Base-by-base conservation (phyloP, 306 rosid species). In the Lotus japonicus region DNA sequence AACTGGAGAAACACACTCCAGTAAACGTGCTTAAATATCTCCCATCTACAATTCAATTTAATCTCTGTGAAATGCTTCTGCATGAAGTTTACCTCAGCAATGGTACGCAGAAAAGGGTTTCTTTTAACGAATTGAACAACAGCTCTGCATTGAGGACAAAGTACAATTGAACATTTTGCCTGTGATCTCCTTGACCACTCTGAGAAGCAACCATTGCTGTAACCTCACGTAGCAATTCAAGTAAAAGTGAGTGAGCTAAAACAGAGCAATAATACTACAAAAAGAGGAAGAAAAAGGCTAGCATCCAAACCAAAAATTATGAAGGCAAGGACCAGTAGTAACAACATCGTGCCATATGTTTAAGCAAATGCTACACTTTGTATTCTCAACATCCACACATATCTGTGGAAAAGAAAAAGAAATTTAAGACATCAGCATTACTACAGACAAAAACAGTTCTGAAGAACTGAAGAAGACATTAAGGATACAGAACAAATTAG, bases 151-250 rank as follows among this genome's bases (percentile, higher is more conserved):
- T 89, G 97, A 54, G 98, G 98, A 84, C 98, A 92, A 60, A 89
- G 86, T 53, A 92, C 89, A 18, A 79, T 42, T 23, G 92, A 72
- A 60, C 42, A 88, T 68, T 79, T 89, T 81, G 83, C 84, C 41
- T 85, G 84, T 7, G 95, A 92, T 76, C 89, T 81, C 81, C 76
- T 79, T 71, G 86, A 79, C 98, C 98, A 92, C 83, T 89, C 94
- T 45, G 96, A 89, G 91, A 92, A 92, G 84, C 98, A 92, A 68
- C 98, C 97, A 1, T 92, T 92, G 87, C 97, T 90, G 91, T 62
- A 54, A 65, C 60, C 68, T 58, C 75, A 58, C 44, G 46, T 16
- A 44, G 61, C 33, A 79, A 67, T 55, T 66, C 60, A 64, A 73
- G 61, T 46, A 58, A 45, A 71, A 63, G 70, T 44, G 42, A 65